Evolutionary conservation across 257 asterid species (phyloP).

Genomic region (Solanum piurae): DNA sequence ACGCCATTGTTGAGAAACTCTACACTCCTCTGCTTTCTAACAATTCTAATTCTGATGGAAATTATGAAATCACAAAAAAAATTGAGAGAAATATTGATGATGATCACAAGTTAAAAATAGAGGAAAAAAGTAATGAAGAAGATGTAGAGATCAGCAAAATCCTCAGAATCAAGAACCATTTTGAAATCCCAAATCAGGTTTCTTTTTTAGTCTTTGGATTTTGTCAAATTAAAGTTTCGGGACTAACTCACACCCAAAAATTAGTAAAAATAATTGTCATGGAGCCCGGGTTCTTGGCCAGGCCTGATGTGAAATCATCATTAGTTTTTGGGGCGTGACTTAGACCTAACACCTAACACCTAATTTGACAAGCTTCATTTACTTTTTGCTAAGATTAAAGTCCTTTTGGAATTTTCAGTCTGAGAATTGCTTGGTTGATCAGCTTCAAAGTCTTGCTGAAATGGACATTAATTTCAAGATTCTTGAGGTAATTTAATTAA

Average conservation of each 20-base stretch:
- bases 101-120: neutral
- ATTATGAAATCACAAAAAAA: neutral
- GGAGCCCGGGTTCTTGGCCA: neutral
- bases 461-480: conserved; percentile 34
- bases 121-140: neutral
- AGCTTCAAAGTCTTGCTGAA: conserved; percentile 36
- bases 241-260: neutral
- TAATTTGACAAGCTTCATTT: neutral
- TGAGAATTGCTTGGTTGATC: conserved; percentile 22
- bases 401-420: conserved; percentile 6
- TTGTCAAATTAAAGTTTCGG: too few species aligned
- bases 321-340: fast-evolving
- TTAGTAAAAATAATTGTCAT: neutral
- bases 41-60: neutral
- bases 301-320: neutral
- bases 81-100: neutral
- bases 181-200: conserved; percentile 37
- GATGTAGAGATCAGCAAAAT: conserved; percentile 14
- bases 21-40: conserved; percentile 12
- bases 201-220: fast-evolving
- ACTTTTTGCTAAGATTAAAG: neutral
- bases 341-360: fast-evolving
- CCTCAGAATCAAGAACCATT: conserved; percentile 27
- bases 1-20: conserved; percentile 38
- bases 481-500: conserved; percentile 25